Base-by-base conservation (phyloP, 805 yeast species). In the Spencermartinsiella europaea region DNA sequence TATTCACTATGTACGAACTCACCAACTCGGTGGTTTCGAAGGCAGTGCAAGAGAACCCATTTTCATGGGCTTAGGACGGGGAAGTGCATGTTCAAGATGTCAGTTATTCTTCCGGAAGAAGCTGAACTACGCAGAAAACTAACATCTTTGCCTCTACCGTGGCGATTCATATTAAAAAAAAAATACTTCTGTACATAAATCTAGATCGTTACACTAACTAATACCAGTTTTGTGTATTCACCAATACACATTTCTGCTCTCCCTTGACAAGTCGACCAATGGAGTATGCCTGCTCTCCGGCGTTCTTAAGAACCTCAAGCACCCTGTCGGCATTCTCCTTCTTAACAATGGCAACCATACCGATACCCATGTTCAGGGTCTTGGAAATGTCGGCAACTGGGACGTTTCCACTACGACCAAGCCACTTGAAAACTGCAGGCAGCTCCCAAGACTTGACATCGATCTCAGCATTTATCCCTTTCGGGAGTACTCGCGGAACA, bases 281-380 rank as follows among this genome's bases (percentile, higher is more conserved):
- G 45, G 67, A 69, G 63, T 79, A 82, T 2, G 89, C 93, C 4
- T 71, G 76, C 71, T 93, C 96, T 37, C 89, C 86, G 35, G 80
- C 82, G 45, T 71, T 70, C 55, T 72, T 68, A 48, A 91, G 73
- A 51, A 77, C 67, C 42, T 68, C 62, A 38, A 71, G 70, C 17
- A 81, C 82, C 53, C 70, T 69, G 1, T 71, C 77, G 19, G 78
- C 96, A 43, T 85, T 79, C 52, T 75, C 81, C 42, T 71, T 66
- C 64, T 79, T 81, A 22, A 87, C 96, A 58, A 91, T 84, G 34
- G 85, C 78, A 35, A 88, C 89, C 98, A 91, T 91, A 60, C 99
- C 99, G 59, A 93, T 76, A 71, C 99, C 99, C 75, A 91, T 75
- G 68, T 93, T 93, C 65, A 93, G 79, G 8, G 99, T 95, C 74